Base-by-base conservation (phyloP, 805 yeast species). In the Saccharomycopsis malanga region DNA sequence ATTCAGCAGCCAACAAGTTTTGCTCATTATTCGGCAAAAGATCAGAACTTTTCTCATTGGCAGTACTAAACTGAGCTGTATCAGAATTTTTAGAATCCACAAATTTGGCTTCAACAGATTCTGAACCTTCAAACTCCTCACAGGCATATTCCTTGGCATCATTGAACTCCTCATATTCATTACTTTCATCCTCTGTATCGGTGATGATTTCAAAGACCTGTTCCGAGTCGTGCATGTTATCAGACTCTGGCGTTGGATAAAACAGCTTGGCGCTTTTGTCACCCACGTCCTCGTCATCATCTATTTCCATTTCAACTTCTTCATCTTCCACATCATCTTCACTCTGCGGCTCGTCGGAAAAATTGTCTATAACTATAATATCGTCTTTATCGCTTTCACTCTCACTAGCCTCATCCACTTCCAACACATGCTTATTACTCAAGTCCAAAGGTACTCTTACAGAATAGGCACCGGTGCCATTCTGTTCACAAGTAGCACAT, bases 401-500 rank as follows among this genome's bases (percentile, higher is more conserved):
- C 32, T 39, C 34, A 22, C 18, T 18, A 4, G 6, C 40, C 7
- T 17, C 22, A 4, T 39, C 34, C 24, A 9, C 12, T 12, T 5
- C 23, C 18, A 25, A 15, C n/a, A 21, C 10, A 4, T 21, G 17
- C 18, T n/a, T 25, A n/a, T 30, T 14, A 14, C 12, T 4, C 12
- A 18, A 15, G 21, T 34, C 40, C 6, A n/a, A 27, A 34, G n/a
- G 17, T 4, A 4, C 9, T 22, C 18, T 42, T 14, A 24, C 23
- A n/a, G 44, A 29, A 25, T 18, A 68, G 10, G 57, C 68, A 12
- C 71, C 71, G 9, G 53, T 41, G 0, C 49, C 45, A 4, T 49
- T 45, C 18, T 57, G 44, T 52, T 71, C 74, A 55, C 77, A 72
- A 1, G 70, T 59, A 1, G 67, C 65, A 54, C 77, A 72, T 39